Conservation (phyloP, 305 asterid genomes). For the Solanum hybrid region DNA sequence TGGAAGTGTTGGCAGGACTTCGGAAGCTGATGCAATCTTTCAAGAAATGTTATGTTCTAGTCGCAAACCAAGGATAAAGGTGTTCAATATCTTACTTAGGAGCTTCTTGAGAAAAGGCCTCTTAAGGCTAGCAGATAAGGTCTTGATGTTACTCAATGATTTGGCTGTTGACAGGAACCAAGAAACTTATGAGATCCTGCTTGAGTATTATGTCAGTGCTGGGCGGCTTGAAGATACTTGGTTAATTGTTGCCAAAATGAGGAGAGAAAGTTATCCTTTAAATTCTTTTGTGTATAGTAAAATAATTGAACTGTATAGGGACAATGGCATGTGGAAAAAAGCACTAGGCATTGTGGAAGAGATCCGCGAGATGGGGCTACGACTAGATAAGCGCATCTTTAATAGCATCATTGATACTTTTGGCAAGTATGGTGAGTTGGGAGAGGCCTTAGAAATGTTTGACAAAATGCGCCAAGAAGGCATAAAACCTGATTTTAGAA, state of each 20-base stretch:
- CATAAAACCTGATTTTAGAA: constrained; percentile 56
- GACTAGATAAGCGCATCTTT: constrained; percentile 50
- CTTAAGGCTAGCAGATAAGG: constrained; percentile 45
- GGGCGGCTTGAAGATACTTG: constrained; percentile 71
- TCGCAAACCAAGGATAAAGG: constrained; percentile 38
- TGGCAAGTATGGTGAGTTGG: constrained; percentile 72
- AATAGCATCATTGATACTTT: constrained; percentile 78
- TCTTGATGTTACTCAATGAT: constrained; percentile 30
- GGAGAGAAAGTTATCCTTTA: constrained; percentile 47
- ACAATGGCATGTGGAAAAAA: constrained; percentile 95
- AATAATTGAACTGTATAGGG: constrained; percentile 70
- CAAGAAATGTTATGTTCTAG: constrained; percentile 68
- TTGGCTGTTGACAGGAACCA: constrained; percentile 41
- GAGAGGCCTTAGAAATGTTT: constrained; percentile 57
- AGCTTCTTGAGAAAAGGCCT: constrained; percentile 71
- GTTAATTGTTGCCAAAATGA: constrained; percentile 71
- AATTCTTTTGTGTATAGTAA: constrained; percentile 72
- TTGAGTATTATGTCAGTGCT: constrained; percentile 54
- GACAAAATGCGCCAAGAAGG: constrained; percentile 59
- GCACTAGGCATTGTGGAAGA: constrained; percentile 64
- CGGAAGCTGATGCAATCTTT: constrained; percentile 75
- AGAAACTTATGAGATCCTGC: constrained; percentile 62
- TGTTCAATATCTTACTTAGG: constrained; percentile 49
- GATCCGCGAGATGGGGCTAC: constrained; percentile 50
- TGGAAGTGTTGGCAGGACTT: constrained; percentile 64